phyloP scores from a whole-genome alignment of 345 rosid species.

The Rhodomyrtus tomentosa region DNA sequence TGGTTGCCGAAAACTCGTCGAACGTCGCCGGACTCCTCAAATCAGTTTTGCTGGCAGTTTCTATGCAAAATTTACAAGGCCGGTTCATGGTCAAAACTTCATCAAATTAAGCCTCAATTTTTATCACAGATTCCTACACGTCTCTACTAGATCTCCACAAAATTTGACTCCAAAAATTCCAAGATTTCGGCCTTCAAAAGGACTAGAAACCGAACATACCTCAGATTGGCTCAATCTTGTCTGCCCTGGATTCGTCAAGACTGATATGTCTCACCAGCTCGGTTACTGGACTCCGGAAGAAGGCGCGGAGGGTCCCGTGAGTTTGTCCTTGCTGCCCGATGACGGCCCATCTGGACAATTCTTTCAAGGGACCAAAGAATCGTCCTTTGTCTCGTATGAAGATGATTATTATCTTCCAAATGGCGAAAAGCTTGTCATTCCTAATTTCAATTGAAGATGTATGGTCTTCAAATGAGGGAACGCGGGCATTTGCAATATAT shows the following conservation, averaged over 20 bases:
- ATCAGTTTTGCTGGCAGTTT: too few species aligned
- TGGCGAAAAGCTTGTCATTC: not conserved
- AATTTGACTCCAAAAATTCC: too few species aligned
- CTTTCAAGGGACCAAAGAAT: not conserved
- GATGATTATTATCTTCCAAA: not conserved
- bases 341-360: constrained; percentile 5
- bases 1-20: too few species aligned
- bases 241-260: constrained; percentile 8
- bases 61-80: too few species aligned
- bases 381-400: not conserved
- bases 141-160: too few species aligned
- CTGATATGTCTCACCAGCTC: not conserved
- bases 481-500: not conserved
- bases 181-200: too few species aligned
- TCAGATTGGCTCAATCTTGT: too few species aligned
- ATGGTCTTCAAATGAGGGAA: not conserved
- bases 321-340: not conserved
- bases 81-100: too few species aligned
- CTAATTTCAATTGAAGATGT: not conserved
- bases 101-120: too few species aligned
- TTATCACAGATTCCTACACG: too few species aligned
- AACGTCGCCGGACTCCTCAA: too few species aligned
- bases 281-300: not conserved
- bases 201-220: too few species aligned
- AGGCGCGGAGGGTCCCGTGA: constrained; percentile 2